A percentile compares a stretch with the other conserved stretches of the same genome.
Conservation (phyloP, 441 rosid species). For the Raphanus hybrid region DNA sequence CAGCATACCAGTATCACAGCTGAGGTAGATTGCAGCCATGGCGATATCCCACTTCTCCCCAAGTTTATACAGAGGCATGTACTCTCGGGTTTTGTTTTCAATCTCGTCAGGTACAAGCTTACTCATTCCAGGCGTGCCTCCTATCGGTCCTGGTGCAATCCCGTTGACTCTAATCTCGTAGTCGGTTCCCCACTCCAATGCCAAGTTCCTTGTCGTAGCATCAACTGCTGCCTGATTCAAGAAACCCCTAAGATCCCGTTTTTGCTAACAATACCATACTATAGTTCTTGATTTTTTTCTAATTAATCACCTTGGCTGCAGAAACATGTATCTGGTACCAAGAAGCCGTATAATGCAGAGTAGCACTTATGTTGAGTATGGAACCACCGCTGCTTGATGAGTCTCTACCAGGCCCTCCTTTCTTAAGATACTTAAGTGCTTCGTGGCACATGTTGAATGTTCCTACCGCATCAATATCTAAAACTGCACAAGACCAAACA, state of each 20-base stretch:
- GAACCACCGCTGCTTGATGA: conserved; percentile 48
- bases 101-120: conserved; percentile 83
- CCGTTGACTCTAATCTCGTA: conserved; percentile 83
- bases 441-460: conserved; percentile 86
- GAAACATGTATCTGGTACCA: conserved; percentile 98
- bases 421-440: conserved; percentile 80
- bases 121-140: conserved; percentile 81
- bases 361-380: conserved; percentile 86
- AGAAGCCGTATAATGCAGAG: conserved; percentile 82
- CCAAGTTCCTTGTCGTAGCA: conserved; percentile 77
- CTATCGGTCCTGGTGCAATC: conserved; percentile 92
- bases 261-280: background rate
- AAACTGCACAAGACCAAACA: conserved; percentile 50
- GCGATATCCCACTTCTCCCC: conserved; percentile 98
- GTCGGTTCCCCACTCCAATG: conserved; percentile 92
- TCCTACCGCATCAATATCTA: conserved; percentile 93
- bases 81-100: conserved; percentile 46
- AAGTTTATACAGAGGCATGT: conserved; percentile 62
- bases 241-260: background rate
- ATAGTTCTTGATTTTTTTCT: background rate
- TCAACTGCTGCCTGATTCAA: conserved; percentile 84
- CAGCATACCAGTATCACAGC: conserved; percentile 73
- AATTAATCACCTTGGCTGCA: conserved; percentile 81
- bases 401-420: conserved; percentile 72
- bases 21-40: conserved; percentile 88